A percentile compares a stretch with the other conserved stretches of the same genome.
Evolutionary conservation across 805 yeast genomes (phyloP).

Genomic region (Yamadazyma insecticola): DNA sequence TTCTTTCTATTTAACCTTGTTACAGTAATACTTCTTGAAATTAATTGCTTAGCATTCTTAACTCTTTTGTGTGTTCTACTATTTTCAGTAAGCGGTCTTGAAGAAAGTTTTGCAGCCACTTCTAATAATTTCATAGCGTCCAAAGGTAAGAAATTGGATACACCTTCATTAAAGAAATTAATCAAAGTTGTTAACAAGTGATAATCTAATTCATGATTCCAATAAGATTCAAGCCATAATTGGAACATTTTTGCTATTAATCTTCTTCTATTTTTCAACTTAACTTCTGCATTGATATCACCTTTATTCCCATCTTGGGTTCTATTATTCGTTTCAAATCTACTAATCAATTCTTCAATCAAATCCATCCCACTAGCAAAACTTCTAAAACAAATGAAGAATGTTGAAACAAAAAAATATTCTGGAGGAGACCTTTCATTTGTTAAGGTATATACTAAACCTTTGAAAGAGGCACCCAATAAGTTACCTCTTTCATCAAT

Average conservation of each 20-base stretch:
- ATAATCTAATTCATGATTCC: constrained; percentile 66
- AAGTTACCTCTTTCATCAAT: constrained; percentile 49
- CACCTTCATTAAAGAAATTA: constrained; percentile 75
- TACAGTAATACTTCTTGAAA: constrained; percentile 46
- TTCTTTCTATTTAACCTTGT: constrained; percentile 33
- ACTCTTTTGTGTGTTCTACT: constrained; percentile 4
- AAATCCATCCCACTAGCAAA: constrained; percentile 66
- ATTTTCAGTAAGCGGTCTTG: constrained; percentile 48
- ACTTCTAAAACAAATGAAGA: constrained; percentile 70
- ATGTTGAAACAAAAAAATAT: constrained; percentile 64
- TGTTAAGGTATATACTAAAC: constrained; percentile 60
- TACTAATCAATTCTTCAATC: constrained; percentile 58
- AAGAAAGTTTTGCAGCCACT: constrained; percentile 55
- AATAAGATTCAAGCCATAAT: constrained; percentile 86
- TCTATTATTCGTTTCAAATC: constrained; percentile 43
- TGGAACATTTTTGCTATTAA: constrained; percentile 66
- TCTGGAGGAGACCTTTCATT: constrained; percentile 64
- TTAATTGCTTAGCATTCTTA: constrained; percentile 38
- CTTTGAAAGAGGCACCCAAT: constrained; percentile 68
- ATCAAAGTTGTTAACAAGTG: constrained; percentile 61
- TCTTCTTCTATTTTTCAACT: constrained; percentile 56
- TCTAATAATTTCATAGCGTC: constrained; percentile 62
- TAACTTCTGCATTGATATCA: constrained; percentile 25
- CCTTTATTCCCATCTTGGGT: constrained; percentile 4
- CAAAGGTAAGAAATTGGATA: constrained; percentile 55